These are phyloP conservation scores for Mycena vulgaris DNA, from an alignment of 768 basidiomycete species.

Conservation along the genomic window DNA sequence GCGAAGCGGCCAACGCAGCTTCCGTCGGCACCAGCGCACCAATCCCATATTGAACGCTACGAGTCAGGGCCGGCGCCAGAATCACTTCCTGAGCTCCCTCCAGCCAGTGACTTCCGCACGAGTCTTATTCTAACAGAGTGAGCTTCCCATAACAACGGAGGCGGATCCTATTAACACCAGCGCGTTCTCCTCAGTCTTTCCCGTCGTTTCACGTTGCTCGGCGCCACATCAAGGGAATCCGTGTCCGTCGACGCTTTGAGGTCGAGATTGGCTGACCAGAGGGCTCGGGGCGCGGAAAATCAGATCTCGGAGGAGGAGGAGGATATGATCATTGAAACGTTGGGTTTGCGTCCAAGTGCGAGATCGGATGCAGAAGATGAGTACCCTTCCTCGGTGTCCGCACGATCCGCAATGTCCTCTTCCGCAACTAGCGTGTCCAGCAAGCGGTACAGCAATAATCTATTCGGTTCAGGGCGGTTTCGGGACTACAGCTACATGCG, in stretches of 20 bases:
- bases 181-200: slow-evolving; percentile 69
- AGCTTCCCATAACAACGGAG: slow-evolving; percentile 50
- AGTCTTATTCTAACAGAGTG: slow-evolving; percentile 90
- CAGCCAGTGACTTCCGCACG: slow-evolving; percentile 85
- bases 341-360: slow-evolving; percentile 64
- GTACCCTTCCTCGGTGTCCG: slow-evolving; percentile 46
- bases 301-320: slow-evolving; percentile 88
- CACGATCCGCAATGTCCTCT: slow-evolving; percentile 57
- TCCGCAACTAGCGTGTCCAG: slow-evolving; percentile 63
- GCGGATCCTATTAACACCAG: slow-evolving; percentile 32
- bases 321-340: slow-evolving; percentile 85
- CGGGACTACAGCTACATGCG: slow-evolving; percentile 83
- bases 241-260: slow-evolving; percentile 76
- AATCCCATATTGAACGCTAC: slow-evolving; percentile 49
- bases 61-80: slow-evolving; percentile 49
- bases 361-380: slow-evolving; percentile 47
- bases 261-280: slow-evolving; percentile 80
- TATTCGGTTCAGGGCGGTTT: slow-evolving; percentile 87
- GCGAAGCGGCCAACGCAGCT: slow-evolving; percentile 57
- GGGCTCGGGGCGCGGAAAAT: slow-evolving; percentile 76
- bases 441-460: slow-evolving; percentile 89
- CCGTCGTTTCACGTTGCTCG: slow-evolving; percentile 86
- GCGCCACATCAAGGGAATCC: slow-evolving; percentile 76
- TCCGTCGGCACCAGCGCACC: slow-evolving; percentile 16
- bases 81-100: slow-evolving; percentile 71